A percentile compares a stretch with the other conserved stretches of the same genome.
Conservation (phyloP, 148 eudicot genomes). For the Camellia granthamiana region DNA sequence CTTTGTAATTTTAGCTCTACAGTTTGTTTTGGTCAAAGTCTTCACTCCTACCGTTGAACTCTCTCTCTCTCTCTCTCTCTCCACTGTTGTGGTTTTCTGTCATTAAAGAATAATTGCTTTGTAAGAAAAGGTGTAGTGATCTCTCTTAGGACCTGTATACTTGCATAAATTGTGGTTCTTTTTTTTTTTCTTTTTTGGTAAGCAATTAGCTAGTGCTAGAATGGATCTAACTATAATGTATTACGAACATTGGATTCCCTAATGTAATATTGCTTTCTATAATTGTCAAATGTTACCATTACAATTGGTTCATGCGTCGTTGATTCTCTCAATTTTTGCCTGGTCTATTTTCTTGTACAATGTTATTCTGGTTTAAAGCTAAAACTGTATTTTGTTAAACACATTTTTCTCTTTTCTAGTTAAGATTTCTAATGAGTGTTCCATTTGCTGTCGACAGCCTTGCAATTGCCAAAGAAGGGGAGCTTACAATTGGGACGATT, state of each 20-base stretch:
- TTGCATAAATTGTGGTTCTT: no score
- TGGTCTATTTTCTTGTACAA: not conserved
- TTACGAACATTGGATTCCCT: not conserved
- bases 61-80: not conserved
- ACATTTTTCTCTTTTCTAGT: not conserved
- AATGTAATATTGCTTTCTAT: no score
- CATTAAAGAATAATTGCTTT: not conserved
- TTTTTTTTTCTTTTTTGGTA: no score
- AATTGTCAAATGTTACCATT: not conserved
- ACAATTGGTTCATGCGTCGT: not conserved
- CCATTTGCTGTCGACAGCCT: slow-evolving; percentile 50
- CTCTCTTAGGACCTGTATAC: no score
- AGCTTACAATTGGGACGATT: slow-evolving; percentile 92
- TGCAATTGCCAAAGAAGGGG: slow-evolving; percentile 97
- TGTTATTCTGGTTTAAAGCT: not conserved
- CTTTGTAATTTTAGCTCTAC: not conserved
- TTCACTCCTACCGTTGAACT: not conserved
- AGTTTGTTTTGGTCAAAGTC: not conserved
- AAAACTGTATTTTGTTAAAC: not conserved
- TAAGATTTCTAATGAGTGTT: not conserved
- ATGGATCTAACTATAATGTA: no score
- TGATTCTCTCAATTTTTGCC: not conserved
- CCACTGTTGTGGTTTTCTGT: not conserved
- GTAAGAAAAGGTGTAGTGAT: no score
- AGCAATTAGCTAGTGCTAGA: no score